These are phyloP conservation scores for Lophium mytilinum DNA, from an alignment of 495 filamentous ascomycete species.

Conservation along the genomic window DNA sequence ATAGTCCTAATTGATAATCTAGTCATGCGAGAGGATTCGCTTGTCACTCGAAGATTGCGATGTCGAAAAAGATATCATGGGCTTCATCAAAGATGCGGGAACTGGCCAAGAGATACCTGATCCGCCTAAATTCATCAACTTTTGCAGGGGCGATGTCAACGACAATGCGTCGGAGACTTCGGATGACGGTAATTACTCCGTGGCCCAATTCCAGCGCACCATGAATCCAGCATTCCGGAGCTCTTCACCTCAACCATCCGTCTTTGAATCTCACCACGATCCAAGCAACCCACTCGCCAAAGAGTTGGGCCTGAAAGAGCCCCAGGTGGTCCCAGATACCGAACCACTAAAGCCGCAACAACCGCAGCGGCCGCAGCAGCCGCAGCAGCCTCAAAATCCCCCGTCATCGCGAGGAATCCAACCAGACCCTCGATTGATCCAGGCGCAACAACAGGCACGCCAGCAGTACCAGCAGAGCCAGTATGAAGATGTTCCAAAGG, in stretches of 20 bases:
- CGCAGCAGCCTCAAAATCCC: neutral
- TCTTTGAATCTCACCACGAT: conserved; percentile 83
- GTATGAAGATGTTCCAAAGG: conserved; percentile 55
- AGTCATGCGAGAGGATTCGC: conserved; percentile 94
- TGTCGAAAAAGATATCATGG: conserved; percentile 87
- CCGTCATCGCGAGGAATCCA: conserved; percentile 11
- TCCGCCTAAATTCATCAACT: conserved; percentile 97
- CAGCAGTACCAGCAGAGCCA: conserved; percentile 40
- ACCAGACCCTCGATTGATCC: conserved; percentile 28
- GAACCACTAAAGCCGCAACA: neutral
- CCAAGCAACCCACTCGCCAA: conserved; percentile 59
- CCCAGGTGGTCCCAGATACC: conserved; percentile 31
- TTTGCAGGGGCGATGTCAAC: conserved; percentile 80
- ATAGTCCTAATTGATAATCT: neutral
- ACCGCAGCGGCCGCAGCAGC: neutral
- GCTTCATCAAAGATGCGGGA: conserved; percentile 81
- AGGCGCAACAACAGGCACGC: conserved; percentile 31
- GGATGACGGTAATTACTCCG: conserved; percentile 78
- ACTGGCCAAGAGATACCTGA: conserved; percentile 98
- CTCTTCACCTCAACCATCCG: conserved; percentile 81
- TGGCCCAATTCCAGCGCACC: conserved; percentile 88
- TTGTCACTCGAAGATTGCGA: conserved; percentile 90
- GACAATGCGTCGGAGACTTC: conserved; percentile 75
- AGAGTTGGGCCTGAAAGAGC: conserved; percentile 48
- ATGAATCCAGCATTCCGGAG: conserved; percentile 93